Evolutionary conservation across 768 basidiomycete species (phyloP).

Genomic region (Boletus sensibilis): DNA sequence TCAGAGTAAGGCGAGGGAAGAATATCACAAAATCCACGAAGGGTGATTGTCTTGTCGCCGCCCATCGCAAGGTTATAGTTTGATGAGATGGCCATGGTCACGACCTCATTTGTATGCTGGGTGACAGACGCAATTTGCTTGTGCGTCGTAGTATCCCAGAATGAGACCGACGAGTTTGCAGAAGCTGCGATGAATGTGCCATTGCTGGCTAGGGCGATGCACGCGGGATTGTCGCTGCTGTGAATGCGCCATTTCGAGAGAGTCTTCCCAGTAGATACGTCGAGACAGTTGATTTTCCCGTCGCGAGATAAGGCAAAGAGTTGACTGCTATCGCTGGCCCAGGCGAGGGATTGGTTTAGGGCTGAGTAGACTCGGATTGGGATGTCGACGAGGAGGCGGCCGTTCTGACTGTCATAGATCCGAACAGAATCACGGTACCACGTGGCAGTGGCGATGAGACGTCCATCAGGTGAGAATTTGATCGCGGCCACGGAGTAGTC

Average conservation of each 20-base stretch:
- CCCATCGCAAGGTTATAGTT: not conserved
- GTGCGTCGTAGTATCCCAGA: not conserved
- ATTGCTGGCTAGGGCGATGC: not conserved
- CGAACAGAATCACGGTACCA: not conserved
- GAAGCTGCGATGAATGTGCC: not conserved
- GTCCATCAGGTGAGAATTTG: not conserved
- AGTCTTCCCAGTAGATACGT: not conserved
- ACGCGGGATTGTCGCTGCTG: not conserved
- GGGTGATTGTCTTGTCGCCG: not conserved
- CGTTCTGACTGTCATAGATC: not conserved
- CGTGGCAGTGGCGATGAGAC: not conserved
- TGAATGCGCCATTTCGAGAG: not conserved
- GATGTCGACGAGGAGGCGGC: not conserved
- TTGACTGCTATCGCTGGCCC: not conserved
- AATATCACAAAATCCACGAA: not conserved
- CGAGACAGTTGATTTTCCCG: not conserved
- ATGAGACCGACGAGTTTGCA: not conserved
- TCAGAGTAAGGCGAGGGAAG: not conserved
- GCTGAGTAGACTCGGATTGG: too few species aligned
- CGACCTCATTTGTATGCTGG: too few species aligned
- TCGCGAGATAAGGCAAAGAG: not conserved
- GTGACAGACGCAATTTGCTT: not conserved
- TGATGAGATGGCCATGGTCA: not conserved
- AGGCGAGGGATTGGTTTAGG: not conserved
- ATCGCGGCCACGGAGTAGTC: accelerated